Evolutionary conservation across 192 early-diverging fungal species (phyloP).

Genomic region (Rhizoclosmatium globosum): DNA sequence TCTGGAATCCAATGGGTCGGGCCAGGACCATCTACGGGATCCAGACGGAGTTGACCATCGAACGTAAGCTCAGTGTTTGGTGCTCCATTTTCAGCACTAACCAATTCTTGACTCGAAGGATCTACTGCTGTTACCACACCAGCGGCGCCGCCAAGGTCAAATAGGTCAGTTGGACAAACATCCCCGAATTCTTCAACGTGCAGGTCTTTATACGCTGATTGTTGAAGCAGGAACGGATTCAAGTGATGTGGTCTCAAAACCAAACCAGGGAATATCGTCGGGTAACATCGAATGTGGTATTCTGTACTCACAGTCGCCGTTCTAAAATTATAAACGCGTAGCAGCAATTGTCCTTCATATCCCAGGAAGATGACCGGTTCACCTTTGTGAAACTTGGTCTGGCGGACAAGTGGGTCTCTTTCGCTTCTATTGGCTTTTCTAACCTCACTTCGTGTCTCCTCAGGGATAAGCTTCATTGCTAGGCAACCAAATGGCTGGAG

Average conservation of each 20-base stretch:
- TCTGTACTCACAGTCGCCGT: not conserved
- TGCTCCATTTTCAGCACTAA: not conserved
- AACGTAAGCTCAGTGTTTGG: not conserved
- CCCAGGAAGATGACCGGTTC: too few species aligned
- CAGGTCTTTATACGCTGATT: constrained; percentile 3
- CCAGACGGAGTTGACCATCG: constrained; percentile 4
- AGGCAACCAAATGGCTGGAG: too few species aligned
- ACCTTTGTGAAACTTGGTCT: too few species aligned
- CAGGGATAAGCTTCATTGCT: too few species aligned
- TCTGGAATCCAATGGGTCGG: not conserved
- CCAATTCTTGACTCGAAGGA: not conserved
- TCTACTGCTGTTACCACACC: not conserved
- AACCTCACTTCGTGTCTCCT: too few species aligned
- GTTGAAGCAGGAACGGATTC: not conserved
- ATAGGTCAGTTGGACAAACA: not conserved
- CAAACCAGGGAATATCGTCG: constrained; percentile 14
- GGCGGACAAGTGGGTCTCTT: too few species aligned
- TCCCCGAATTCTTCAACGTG: constrained; percentile 11
- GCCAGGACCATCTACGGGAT: not conserved
- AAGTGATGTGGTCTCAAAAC: constrained; percentile 4
- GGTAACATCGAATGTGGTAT: constrained; percentile 4
- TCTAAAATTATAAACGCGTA: too few species aligned
- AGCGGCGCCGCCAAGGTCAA: not conserved
- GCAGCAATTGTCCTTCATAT: too few species aligned
- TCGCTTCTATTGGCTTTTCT: too few species aligned